A percentile compares a stretch with the other conserved stretches of the same genome.
phyloP scores from a whole-genome alignment of 2,329 filamentous ascomycete genomes.

The Aspergillus sp. region DNA sequence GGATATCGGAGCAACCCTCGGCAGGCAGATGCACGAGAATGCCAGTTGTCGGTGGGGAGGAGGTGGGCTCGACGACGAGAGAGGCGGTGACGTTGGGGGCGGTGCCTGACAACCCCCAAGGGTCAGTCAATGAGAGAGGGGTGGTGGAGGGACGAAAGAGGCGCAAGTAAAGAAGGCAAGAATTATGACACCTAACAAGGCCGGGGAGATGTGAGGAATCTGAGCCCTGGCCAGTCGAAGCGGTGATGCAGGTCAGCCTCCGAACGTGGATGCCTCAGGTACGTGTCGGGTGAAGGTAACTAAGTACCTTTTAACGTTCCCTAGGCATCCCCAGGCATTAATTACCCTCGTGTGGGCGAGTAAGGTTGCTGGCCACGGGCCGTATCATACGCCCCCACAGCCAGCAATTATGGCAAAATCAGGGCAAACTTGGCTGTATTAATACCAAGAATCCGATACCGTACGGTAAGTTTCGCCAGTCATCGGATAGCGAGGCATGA shows the following conservation, averaged over 20 bases:
- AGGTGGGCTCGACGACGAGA: constrained; percentile 5
- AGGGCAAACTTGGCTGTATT: background rate
- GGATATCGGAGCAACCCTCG: background rate
- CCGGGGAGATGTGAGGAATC: constrained; percentile 3
- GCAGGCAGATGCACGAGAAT: constrained; percentile 10
- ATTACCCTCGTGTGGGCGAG: background rate
- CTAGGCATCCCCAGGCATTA: background rate
- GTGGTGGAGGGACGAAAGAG: background rate
- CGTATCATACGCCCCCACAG: background rate
- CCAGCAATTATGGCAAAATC: background rate
- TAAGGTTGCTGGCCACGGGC: background rate
- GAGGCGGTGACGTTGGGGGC: constrained; percentile 17
- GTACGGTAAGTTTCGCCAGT: background rate
- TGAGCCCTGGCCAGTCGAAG: constrained; percentile 8
- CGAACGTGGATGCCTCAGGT: constrained; percentile 9
- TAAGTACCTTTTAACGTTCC: background rate
- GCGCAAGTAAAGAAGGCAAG: background rate
- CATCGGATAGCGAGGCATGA: background rate
- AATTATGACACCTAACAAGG: background rate
- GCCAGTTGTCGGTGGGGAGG: constrained; percentile 26
- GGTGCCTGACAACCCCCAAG: constrained; percentile 16
- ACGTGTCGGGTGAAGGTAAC: background rate
- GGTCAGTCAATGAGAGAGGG: constrained; percentile 5
- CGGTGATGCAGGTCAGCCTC: constrained; percentile 13
- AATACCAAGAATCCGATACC: background rate